phyloP scores from a whole-genome alignment of 352 stramenopile genomes.

The Phytophthora meadii region DNA sequence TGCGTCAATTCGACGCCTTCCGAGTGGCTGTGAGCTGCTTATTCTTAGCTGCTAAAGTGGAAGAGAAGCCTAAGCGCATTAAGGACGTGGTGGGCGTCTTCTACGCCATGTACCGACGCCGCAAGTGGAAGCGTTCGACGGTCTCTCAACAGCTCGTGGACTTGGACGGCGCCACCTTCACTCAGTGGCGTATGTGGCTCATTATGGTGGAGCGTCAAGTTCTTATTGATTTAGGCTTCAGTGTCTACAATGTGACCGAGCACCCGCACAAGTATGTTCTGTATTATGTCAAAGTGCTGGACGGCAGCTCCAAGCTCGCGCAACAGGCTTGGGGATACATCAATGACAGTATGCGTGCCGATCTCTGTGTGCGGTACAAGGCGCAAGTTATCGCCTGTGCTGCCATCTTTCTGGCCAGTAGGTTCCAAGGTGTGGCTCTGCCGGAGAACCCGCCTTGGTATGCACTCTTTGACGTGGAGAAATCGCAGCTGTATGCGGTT shows the following conservation, averaged over 20 bases:
- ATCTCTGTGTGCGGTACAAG: constrained; percentile 85
- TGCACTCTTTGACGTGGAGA: constrained; percentile 71
- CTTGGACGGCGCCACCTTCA: constrained; percentile 64
- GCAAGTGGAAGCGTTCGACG: constrained; percentile 61
- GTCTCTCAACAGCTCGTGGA: constrained; percentile 74
- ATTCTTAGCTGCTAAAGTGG: constrained; percentile 91
- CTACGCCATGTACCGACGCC: constrained; percentile 83
- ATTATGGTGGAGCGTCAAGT: constrained; percentile 90
- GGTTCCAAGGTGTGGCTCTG: constrained; percentile 60
- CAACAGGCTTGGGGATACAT: constrained; percentile 91
- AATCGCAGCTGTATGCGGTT: constrained; percentile 52
- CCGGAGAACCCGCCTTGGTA: constrained; percentile 71
- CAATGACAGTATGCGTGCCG: constrained; percentile 89
- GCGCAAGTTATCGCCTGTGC: constrained; percentile 90
- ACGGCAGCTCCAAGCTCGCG: constrained; percentile 70
- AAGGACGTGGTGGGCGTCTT: constrained; percentile 90
- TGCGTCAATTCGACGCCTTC: constrained; percentile 91
- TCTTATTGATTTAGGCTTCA: constrained; percentile 94
- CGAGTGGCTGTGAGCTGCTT: constrained; percentile 88
- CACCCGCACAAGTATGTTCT: constrained; percentile 95
- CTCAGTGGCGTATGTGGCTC: constrained; percentile 84
- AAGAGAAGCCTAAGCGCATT: constrained; percentile 86
- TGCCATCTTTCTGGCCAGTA: constrained; percentile 88
- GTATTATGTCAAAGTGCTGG: constrained; percentile 92
- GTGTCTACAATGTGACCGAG: constrained; percentile 92